Conservation (phyloP, 2,329 filamentous ascomycete genomes). For the Penicillium janthinellum region DNA sequence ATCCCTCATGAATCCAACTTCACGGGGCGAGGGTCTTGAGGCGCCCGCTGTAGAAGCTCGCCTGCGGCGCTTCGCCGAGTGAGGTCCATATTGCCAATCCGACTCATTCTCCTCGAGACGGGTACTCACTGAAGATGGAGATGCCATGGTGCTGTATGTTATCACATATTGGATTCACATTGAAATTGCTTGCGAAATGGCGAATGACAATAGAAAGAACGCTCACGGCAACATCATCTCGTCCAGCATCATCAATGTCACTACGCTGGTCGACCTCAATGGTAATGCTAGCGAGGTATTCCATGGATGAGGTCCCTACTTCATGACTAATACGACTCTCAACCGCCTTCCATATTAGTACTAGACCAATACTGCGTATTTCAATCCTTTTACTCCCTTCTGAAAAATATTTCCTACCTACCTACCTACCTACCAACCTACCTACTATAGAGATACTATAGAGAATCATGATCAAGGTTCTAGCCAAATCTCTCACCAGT, state of each 20-base stretch:
- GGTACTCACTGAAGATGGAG: constrained; percentile 18
- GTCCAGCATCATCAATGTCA: no score
- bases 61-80: constrained; percentile 32
- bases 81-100: constrained; percentile 24
- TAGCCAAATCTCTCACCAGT: no score
- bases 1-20: constrained; percentile 57
- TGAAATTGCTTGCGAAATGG: no score
- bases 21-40: constrained; percentile 34
- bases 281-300: constrained; percentile 1
- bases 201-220: no score
- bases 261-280: not conserved
- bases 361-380: not conserved
- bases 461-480: not conserved
- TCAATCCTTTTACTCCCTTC: not conserved
- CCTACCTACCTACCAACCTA: not conserved
- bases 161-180: no score
- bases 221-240: no score
- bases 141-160: constrained; percentile 12
- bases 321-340: not conserved
- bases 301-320: not conserved
- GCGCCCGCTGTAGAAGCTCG: constrained; percentile 17
- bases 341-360: not conserved
- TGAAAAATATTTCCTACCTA: not conserved
- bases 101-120: constrained; percentile 18
- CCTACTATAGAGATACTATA: not conserved